Evolutionary conservation across 192 early-diverging fungal genomes (phyloP).

Genomic region (Gaertneriomyces sp.): DNA sequence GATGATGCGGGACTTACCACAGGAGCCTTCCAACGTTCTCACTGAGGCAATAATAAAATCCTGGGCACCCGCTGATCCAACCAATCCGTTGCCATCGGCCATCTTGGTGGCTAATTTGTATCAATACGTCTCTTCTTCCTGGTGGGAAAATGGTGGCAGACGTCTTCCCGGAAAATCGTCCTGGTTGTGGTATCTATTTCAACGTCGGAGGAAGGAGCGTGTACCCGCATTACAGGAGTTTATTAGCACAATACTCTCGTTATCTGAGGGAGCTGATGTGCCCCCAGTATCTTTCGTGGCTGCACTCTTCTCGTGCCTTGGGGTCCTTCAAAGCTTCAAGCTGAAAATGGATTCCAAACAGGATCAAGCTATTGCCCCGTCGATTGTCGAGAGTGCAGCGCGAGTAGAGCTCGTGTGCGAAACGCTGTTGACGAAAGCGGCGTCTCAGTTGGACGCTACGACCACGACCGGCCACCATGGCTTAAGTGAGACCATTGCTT

Average conservation of each 20-base stretch:
- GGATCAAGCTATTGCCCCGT: too few relatives aligned
- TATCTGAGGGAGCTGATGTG: too few relatives aligned
- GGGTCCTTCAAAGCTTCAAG: too few relatives aligned
- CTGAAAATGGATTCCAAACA: too few relatives aligned
- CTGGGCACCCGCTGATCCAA: neutral
- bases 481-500: too few relatives aligned
- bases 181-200: neutral
- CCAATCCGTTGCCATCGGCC: neutral
- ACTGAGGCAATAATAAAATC: slow-evolving; percentile 1
- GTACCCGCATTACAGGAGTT: slow-evolving; percentile 1
- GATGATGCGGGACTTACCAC: neutral
- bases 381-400: too few relatives aligned
- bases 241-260: neutral
- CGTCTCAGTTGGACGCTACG: too few relatives aligned
- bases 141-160: neutral
- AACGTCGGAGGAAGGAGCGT: neutral
- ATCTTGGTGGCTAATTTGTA: neutral
- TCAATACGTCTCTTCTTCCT: neutral
- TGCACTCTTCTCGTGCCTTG: too few relatives aligned
- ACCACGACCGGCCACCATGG: too few relatives aligned
- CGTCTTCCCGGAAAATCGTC: neutral
- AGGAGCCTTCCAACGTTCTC: neutral
- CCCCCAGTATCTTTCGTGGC: too few relatives aligned
- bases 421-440: too few relatives aligned
- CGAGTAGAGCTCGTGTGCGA: too few relatives aligned